Evolutionary conservation across 371 early-diverging fungal genomes (phyloP), one percentile per base, ranked within the genome.

Genomic region (Rhizopus delemar): DNA sequence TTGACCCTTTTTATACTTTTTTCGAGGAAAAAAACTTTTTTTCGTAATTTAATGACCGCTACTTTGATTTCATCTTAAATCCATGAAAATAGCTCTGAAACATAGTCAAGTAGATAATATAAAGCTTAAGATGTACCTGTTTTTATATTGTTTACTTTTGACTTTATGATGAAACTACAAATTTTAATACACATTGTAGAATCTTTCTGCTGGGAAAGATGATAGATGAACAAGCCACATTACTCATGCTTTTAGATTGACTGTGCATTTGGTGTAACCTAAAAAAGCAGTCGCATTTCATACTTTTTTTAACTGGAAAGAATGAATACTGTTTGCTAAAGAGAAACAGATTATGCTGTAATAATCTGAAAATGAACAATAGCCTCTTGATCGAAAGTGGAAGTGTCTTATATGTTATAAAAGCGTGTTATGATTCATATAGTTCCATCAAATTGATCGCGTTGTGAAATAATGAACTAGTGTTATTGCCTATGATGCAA

Each of bases 1-100:
- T 8, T 15, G 16, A 12, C 16, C 32, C 63, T 32, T 62, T 62
- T 56, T 62, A 62, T 62, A 62, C 63, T 57, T 62, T 62, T 62
- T 57, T 43, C 22, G 15, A 22, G 39, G 15, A 46, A 39, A 53
- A 60, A 50, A 54, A 46, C 29, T 22, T 39, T 31, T 57, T 50
- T 29, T 35, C 28, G 33, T 15, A 34, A 58, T 53, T 53, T 0
- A 53, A 39, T 28, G 33, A 3, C 53, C 53, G 53, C n/a, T 15
- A 28, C 28, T 33, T 28, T 31, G 15, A 58, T 39, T 41, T 41
- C 33, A 51, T 51, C 51, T 56, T 22, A 29, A 48, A 48, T 29
- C 48, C 28, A 29, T 48, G 16, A 5, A n/a, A 15, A n/a, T 11
- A n/a, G 0, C 15, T 43, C 5, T 43, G 43, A 43, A 43, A 43